Evolutionary conservation across 1,139 yeast genomes (phyloP).

Genomic region (Tardiomyces blankii): DNA sequence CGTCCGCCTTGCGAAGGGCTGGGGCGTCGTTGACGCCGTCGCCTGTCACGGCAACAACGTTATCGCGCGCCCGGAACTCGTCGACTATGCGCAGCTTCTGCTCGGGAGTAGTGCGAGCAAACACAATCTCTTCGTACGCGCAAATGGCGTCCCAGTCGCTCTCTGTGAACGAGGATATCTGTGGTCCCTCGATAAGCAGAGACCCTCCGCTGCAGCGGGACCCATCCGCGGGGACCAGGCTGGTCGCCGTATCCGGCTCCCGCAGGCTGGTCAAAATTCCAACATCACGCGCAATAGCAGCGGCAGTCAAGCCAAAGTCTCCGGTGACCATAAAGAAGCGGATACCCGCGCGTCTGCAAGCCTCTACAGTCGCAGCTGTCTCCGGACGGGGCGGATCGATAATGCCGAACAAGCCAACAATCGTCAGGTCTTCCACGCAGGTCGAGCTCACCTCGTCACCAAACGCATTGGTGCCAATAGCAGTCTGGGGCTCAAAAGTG

Average conservation of each 20-base stretch:
- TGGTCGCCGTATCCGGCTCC: not conserved
- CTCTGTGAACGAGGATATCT: conserved; percentile 33
- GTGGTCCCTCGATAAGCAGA: conserved; percentile 33
- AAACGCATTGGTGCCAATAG: conserved; percentile 61
- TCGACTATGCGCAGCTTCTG: conserved; percentile 79
- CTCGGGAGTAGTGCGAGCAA: conserved; percentile 80
- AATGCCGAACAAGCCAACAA: conserved; percentile 75
- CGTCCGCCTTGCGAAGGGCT: conserved; percentile 67
- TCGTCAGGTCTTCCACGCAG: conserved; percentile 38
- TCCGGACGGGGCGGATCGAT: conserved; percentile 77
- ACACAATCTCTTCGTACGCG: conserved; percentile 55
- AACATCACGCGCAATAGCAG: conserved; percentile 77
- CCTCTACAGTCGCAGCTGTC: conserved; percentile 54
- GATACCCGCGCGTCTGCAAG: conserved; percentile 68
- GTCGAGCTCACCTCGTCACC: conserved; percentile 61
- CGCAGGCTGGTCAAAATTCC: conserved; percentile 36
- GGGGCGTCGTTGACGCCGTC: conserved; percentile 86
- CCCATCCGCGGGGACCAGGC: conserved; percentile 44
- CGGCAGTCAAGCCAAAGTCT: conserved; percentile 75
- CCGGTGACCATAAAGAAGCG: conserved; percentile 82
- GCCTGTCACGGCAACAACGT: conserved; percentile 78
- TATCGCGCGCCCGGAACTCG: conserved; percentile 60
- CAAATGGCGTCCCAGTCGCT: conserved; percentile 54
- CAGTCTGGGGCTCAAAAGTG: conserved; percentile 25
- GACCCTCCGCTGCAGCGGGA: not conserved